Evolutionary conservation across 306 rosid species (phyloP).

Genomic region (Cucumis sativus): DNA sequence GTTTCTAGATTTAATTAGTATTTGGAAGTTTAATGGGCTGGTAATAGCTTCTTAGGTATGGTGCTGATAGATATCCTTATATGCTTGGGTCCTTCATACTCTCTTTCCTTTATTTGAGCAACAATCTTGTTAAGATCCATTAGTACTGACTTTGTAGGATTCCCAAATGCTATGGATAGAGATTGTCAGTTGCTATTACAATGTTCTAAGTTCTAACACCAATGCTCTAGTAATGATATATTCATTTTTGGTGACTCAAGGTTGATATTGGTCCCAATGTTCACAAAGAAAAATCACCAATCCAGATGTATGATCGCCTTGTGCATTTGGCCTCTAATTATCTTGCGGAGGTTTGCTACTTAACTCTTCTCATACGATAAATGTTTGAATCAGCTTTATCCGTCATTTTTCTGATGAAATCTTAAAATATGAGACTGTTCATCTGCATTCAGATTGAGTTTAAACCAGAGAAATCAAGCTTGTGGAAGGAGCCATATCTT

Average conservation of each 20-base stretch:
- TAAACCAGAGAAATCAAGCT: constrained; percentile 44
- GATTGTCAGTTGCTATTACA: not conserved
- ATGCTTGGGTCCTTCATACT: not conserved
- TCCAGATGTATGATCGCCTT: constrained; percentile 68
- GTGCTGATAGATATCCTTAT: not conserved
- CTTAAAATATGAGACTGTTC: constrained; percentile 8
- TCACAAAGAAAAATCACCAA: constrained; percentile 24
- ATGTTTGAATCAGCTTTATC: not conserved
- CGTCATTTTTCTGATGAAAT: not conserved
- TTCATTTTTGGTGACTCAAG: constrained; percentile 11
- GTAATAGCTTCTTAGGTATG: not conserved
- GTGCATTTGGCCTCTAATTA: constrained; percentile 57
- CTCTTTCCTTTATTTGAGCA: not conserved
- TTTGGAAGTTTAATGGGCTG: not conserved
- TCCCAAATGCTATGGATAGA: not conserved
- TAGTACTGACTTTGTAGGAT: not conserved
- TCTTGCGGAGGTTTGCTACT: constrained; percentile 54
- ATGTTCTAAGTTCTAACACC: not conserved
- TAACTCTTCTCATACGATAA: not conserved
- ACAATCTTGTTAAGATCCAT: not conserved
- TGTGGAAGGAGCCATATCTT: constrained; percentile 58
- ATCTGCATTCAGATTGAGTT: constrained; percentile 37
- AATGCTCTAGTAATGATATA: not conserved
- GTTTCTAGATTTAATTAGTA: not conserved
- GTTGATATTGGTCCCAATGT: constrained; percentile 23